Evolutionary conservation across 305 asterid genomes (phyloP).

Genomic region (Fraxinus xanthoxyloides): DNA sequence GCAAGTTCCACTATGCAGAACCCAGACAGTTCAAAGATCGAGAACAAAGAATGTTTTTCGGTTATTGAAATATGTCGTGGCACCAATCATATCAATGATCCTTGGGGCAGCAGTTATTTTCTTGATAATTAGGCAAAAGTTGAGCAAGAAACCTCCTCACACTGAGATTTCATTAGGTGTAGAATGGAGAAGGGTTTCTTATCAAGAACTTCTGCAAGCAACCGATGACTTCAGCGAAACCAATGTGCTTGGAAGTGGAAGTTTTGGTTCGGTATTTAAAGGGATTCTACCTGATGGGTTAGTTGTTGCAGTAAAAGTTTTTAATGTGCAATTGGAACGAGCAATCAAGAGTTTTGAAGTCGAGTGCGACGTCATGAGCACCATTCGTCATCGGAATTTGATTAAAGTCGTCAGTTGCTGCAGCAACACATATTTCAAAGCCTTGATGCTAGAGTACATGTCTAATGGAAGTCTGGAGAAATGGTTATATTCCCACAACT

Average conservation of each 20-base stretch:
- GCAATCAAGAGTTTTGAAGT: slow-evolving; percentile 29
- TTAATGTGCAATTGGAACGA: slow-evolving; percentile 25
- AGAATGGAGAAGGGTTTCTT: slow-evolving; percentile 28
- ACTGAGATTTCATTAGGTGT: slow-evolving; percentile 4
- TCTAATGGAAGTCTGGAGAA: slow-evolving; percentile 18
- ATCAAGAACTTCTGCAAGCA: slow-evolving; percentile 28
- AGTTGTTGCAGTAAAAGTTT: slow-evolving; percentile 38
- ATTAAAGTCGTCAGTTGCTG: slow-evolving; percentile 28
- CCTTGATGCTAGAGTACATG: slow-evolving; percentile 17
- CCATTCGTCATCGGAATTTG: slow-evolving; percentile 33
- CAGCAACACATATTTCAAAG: slow-evolving; percentile 31
- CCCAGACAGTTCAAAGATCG: background rate
- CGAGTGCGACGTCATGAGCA: slow-evolving; percentile 34
- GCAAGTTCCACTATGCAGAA: background rate
- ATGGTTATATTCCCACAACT: slow-evolving; percentile 26
- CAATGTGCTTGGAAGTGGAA: slow-evolving; percentile 37
- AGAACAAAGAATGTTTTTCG: background rate
- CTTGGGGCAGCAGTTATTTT: background rate
- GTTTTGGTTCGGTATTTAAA: slow-evolving; percentile 36
- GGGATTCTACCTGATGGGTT: slow-evolving; percentile 33
- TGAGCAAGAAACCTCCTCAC: background rate
- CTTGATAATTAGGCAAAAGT: background rate
- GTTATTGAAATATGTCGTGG: background rate
- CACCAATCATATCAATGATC: background rate
- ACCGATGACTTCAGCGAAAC: slow-evolving; percentile 27